A percentile compares a stretch with the other conserved stretches of the same genome.
phyloP scores from a whole-genome alignment of 2,329 filamentous ascomycete genomes.

The Xylariaceae sp. region DNA sequence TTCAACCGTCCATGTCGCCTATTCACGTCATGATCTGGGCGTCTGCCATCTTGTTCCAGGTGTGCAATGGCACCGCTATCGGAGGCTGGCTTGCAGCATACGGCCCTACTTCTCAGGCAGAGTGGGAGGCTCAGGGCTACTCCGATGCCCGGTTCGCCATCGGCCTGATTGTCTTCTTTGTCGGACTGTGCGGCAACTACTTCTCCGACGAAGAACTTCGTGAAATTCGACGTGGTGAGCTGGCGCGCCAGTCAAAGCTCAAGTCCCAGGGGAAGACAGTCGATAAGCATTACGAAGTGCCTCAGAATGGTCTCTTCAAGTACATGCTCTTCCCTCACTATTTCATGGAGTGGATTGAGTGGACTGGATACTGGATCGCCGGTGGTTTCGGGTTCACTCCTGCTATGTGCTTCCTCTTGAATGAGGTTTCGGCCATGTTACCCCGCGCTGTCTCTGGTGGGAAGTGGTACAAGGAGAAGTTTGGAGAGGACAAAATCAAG shows the following conservation, averaged over 20 bases:
- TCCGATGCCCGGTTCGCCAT: conserved; percentile 48
- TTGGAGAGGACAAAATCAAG: conserved; percentile 78
- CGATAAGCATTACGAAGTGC: conserved; percentile 84
- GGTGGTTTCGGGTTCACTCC: conserved; percentile 67
- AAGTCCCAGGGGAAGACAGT: conserved; percentile 46
- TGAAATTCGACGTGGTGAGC: conserved; percentile 74
- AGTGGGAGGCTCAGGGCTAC: conserved; percentile 44
- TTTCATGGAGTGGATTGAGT: conserved; percentile 95
- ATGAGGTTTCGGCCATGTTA: conserved; percentile 87
- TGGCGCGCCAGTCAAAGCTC: conserved; percentile 52
- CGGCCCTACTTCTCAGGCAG: conserved; percentile 60
- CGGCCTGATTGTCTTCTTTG: conserved; percentile 72
- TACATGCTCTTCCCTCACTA: conserved; percentile 90
- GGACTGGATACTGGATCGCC: conserved; percentile 83
- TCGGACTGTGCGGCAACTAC: conserved; percentile 77
- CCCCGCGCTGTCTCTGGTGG: conserved; percentile 79
- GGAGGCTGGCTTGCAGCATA: conserved; percentile 82
- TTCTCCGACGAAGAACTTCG: conserved; percentile 88
- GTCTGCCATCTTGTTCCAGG: conserved; percentile 69
- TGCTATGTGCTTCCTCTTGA: conserved; percentile 77
- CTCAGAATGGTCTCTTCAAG: conserved; percentile 77
- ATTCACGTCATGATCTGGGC: conserved; percentile 70
- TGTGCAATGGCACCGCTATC: conserved; percentile 74
- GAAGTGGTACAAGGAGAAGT: conserved; percentile 83
- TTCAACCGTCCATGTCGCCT: conserved; percentile 90